Percentiles rank a stretch among this genome's conserved stretches.
Conservation (phyloP, 495 filamentous ascomycete species). For the Mytilinidion resinicola region DNA sequence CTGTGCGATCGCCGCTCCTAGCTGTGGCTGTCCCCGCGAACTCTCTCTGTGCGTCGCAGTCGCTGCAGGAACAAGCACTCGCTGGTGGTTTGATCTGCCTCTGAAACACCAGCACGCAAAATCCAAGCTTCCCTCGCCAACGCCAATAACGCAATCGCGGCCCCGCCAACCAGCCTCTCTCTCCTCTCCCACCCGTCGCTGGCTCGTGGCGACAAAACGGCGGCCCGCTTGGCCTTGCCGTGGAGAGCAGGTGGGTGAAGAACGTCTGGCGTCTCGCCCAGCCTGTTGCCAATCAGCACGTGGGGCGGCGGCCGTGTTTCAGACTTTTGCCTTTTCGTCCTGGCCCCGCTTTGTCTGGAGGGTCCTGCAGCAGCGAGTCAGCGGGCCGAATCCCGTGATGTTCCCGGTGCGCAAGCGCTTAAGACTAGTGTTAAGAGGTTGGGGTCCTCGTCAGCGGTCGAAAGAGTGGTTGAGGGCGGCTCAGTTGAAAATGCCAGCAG, state of each 20-base stretch:
- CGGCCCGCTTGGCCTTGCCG: neutral
- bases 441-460: too few relatives aligned
- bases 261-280: neutral
- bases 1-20: too few relatives aligned
- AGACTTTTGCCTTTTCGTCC: neutral
- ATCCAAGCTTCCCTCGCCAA: neutral
- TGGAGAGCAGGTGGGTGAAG: neutral
- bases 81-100: constrained; percentile 21
- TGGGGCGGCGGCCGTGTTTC: too few relatives aligned
- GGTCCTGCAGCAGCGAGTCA: too few relatives aligned
- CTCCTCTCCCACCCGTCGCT: constrained; percentile 1
- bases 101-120: constrained; percentile 21
- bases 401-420: too few relatives aligned
- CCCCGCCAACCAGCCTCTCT: neutral
- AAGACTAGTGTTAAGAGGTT: too few relatives aligned
- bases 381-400: too few relatives aligned
- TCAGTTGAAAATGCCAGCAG: too few relatives aligned
- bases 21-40: constrained; percentile 22
- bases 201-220: neutral
- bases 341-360: neutral
- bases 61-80: constrained; percentile 24
- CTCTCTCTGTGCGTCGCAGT: constrained; percentile 18
- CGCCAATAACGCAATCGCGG: constrained; percentile 17
- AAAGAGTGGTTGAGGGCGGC: too few relatives aligned
- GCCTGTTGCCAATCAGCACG: too few relatives aligned